These are phyloP conservation scores for Sistotremastrum suecicum DNA, from an alignment of 768 basidiomycete genomes.

Conservation along the genomic window DNA sequence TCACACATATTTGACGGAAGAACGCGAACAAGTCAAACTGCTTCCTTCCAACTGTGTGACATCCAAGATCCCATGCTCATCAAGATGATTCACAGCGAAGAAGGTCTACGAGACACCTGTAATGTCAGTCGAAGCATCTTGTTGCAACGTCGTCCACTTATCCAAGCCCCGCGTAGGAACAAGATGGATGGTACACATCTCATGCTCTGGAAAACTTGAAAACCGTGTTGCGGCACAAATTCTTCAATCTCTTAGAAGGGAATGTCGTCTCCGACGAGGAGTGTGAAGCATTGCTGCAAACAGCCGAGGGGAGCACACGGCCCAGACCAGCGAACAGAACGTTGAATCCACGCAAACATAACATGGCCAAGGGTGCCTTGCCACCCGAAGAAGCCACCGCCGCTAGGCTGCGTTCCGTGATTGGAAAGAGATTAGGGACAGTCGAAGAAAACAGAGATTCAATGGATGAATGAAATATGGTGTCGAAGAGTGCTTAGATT, in stretches of 20 bases:
- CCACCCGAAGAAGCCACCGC: constrained; percentile 66
- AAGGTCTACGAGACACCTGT: constrained; percentile 55
- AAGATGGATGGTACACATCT: constrained; percentile 80
- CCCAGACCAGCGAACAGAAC: constrained; percentile 32
- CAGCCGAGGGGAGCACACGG: constrained; percentile 23
- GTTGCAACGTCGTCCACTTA: neutral
- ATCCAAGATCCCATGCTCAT: constrained; percentile 76
- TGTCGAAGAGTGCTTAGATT: no score
- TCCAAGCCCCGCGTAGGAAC: constrained; percentile 33
- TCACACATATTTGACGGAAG: constrained; percentile 87
- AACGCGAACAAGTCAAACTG: constrained; percentile 67
- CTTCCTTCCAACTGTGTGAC: constrained; percentile 90
- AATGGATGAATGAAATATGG: no score
- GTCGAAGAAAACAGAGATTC: no score
- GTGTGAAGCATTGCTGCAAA: constrained; percentile 47
- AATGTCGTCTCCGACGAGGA: constrained; percentile 60
- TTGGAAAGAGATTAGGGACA: no score
- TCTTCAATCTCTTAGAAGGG: constrained; percentile 63
- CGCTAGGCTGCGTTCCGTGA: no score
- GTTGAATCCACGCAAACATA: constrained; percentile 58
- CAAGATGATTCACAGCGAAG: constrained; percentile 62
- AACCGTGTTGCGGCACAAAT: constrained; percentile 72
- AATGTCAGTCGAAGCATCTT: constrained; percentile 36
- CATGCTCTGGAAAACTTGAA: constrained; percentile 75
- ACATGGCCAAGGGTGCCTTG: constrained; percentile 79